Percentiles rank a stretch among this genome's conserved stretches.
Evolutionary conservation across 2,329 filamentous ascomycete species (phyloP).

Genomic region (Rutstroemia sp.): DNA sequence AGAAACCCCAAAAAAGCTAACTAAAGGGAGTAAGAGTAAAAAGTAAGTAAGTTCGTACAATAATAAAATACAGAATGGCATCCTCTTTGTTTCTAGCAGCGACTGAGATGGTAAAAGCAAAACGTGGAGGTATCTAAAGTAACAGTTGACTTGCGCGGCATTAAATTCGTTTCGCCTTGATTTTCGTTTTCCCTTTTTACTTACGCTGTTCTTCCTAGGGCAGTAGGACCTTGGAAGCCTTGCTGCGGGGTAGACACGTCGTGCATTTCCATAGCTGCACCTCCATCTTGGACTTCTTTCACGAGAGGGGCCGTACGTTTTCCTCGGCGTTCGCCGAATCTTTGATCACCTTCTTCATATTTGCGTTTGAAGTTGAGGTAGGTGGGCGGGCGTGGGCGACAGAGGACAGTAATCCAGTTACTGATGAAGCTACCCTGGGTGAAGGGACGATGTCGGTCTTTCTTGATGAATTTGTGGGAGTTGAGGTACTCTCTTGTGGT

Average conservation of each 20-base stretch:
- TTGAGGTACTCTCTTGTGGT: constrained; percentile 96
- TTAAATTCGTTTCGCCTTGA: neutral
- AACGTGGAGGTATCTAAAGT: neutral
- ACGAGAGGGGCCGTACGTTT: constrained; percentile 41
- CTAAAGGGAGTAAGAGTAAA: neutral
- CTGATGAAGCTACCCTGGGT: constrained; percentile 66
- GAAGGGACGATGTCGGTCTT: constrained; percentile 86
- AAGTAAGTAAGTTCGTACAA: neutral
- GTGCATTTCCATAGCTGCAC: constrained; percentile 64
- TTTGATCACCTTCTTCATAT: constrained; percentile 76
- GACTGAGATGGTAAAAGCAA: neutral
- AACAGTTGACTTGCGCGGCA: neutral
- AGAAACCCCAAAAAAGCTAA: neutral
- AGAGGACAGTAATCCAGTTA: constrained; percentile 78
- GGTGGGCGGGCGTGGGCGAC: constrained; percentile 75
- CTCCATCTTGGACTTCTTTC: constrained; percentile 43
- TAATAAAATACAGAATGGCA: neutral
- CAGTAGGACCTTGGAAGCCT: constrained; percentile 47
- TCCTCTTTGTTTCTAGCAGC: neutral
- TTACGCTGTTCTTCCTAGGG: constrained; percentile 11
- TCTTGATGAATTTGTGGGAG: constrained; percentile 88
- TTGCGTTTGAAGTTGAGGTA: constrained; percentile 80
- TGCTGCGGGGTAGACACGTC: constrained; percentile 36
- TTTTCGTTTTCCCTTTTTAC: neutral
- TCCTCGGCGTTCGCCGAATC: constrained; percentile 56